These are phyloP conservation scores for Puccinellia tenuiflora DNA, from an alignment of 176 grass and related monocot genomes.

Conservation along the genomic window DNA sequence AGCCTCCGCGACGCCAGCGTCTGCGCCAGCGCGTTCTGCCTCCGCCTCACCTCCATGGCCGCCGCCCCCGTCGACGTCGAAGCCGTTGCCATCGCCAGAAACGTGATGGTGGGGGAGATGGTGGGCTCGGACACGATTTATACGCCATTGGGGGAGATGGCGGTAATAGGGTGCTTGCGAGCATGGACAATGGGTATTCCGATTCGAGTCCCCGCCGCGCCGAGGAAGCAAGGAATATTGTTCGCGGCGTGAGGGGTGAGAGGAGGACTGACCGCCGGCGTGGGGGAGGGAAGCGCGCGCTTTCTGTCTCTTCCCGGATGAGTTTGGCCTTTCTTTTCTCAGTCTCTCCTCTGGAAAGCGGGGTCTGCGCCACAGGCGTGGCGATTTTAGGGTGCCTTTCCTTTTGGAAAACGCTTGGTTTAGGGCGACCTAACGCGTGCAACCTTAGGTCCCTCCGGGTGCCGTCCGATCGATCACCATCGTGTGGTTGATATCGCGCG, in stretches of 20 bases:
- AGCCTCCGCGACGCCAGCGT: slow-evolving; percentile 42
- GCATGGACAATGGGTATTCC: slow-evolving; percentile 23
- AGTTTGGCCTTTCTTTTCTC: neutral
- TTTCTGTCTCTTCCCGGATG: neutral
- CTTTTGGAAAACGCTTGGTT: too few species aligned
- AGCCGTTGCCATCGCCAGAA: neutral
- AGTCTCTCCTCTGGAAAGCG: too few species aligned
- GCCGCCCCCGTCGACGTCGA: neutral
- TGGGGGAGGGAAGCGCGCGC: neutral
- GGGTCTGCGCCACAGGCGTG: too few species aligned
- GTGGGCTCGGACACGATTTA: slow-evolving; percentile 19
- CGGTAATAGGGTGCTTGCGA: neutral
- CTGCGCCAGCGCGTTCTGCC: slow-evolving; percentile 24
- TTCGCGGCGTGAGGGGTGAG: neutral
- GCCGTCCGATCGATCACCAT: too few species aligned
- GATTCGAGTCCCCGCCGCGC: slow-evolving; percentile 14
- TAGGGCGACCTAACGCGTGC: too few species aligned
- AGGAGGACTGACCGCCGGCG: neutral
- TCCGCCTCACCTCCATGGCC: neutral
- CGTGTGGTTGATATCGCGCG: too few species aligned
- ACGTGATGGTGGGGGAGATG: neutral
- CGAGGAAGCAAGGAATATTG: slow-evolving; percentile 39
- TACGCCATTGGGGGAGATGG: slow-evolving; percentile 19
- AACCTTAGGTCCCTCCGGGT: too few species aligned
- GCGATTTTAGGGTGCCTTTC: too few species aligned